Evolutionary conservation across 2,329 filamentous ascomycete species (phyloP), one percentile per base, ranked within the genome.

Genomic region (Fusarium tupiense): DNA sequence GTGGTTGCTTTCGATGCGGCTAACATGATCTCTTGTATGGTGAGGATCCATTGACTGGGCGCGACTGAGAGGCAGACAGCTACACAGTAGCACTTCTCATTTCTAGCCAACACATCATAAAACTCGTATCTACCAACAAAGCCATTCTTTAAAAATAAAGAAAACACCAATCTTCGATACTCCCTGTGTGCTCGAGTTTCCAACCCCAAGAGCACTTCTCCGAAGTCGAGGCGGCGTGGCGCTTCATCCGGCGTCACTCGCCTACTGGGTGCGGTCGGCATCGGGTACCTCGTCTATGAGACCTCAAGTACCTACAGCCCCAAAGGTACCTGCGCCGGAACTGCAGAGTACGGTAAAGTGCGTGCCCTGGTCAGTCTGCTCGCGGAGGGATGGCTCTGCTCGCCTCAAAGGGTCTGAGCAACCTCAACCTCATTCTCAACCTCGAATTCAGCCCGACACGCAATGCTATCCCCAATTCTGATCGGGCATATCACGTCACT

Each of bases 171-270:
- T 40, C 43, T 49, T 38, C 9, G 22, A 57, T 58, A 35, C 22
- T 38, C 35, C 26, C 38, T 40, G 57, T 58, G 37, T 38, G 52
- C 44, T 64, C 41, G 41, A 76, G 72, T 71, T 60, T 62, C 46
- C 22, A 63, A 47, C 70, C 68, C 63, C 70, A 73, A 75, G 17
- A 57, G 43, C 24, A 57, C 26, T 63, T 35, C 67, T 52, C 58
- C 40, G 22, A 64, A 41, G 40, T 64, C 65, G 67, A 60, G 71
- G 76, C 74, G 76, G 76, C 76, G 76, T 77, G 76, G 76, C 76
- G 76, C 76, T 78, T 78, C 76, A 52, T 64, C 76, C 72, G 66
- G 76, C 73, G 76, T 77, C 73, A 76, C 73, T 74, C 53, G 65
- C 58, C 67, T 62, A 69, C 64, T 47, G 62, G 38, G 66, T 71